Percentiles rank a stretch among this genome's conserved stretches.
Evolutionary conservation across 2,329 filamentous ascomycete species (phyloP).

Genomic region (Zymoseptoria ardabiliae): DNA sequence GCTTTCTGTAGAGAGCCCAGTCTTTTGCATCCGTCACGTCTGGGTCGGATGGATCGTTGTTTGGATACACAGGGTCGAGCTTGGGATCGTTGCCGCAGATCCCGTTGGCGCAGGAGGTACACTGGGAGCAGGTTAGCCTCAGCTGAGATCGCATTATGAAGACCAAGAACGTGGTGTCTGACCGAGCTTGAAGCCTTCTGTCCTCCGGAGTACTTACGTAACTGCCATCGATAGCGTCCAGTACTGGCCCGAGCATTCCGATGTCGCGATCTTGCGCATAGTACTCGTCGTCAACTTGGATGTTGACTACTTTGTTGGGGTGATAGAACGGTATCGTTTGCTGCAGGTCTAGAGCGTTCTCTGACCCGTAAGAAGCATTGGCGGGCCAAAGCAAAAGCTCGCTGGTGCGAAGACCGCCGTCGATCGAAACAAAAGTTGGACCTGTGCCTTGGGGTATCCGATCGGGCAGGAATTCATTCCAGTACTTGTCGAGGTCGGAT

Average conservation of each 20-base stretch:
- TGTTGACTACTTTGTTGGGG: no score
- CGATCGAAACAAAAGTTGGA: slow-evolving; percentile 21
- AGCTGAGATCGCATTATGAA: no score
- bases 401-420: slow-evolving; percentile 1
- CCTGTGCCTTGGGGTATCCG: slow-evolving; percentile 13
- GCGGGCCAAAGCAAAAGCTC: no score
- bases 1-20: no score
- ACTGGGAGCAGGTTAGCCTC: not conserved
- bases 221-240: slow-evolving; percentile 43
- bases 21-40: no score
- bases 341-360: no score
- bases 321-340: no score
- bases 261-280: slow-evolving; percentile 15
- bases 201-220: no score
- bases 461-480: slow-evolving; percentile 21
- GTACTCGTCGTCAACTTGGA: slow-evolving; percentile 22
- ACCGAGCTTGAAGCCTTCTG: no score
- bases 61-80: slow-evolving; percentile 36
- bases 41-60: slow-evolving; percentile 33
- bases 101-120: slow-evolving; percentile 11
- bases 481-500: slow-evolving; percentile 31
- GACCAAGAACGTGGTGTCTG: no score
- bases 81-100: slow-evolving; percentile 10
- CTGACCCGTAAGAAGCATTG: no score
- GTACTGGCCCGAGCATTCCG: slow-evolving; percentile 39